phyloP scores from a whole-genome alignment of 78 protist genomes.

The Dictyostelium firmibasis region DNA sequence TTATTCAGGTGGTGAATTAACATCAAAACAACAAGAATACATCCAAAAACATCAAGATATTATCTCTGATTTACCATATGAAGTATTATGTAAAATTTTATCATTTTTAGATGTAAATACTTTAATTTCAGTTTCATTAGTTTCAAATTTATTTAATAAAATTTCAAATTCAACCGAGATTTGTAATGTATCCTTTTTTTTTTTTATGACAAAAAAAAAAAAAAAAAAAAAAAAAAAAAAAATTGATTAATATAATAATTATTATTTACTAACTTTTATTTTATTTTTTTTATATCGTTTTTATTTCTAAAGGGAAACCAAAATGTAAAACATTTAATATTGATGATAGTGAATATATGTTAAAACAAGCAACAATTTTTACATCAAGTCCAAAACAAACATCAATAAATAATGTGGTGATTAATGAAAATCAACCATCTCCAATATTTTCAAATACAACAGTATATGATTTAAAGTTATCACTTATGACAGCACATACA shows the following conservation, averaged over 20 bases:
- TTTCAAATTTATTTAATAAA: constrained; percentile 31
- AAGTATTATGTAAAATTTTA: constrained; percentile 12
- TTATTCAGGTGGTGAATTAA: neutral
- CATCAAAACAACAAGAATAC: constrained; percentile 15
- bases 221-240: no score
- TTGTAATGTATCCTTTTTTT: constrained; percentile 5
- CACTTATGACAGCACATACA: constrained; percentile 5
- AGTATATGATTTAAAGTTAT: neutral
- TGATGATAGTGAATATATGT: neutral
- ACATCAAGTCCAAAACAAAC: constrained; percentile 16
- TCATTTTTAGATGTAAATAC: neutral
- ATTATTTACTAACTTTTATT: neutral
- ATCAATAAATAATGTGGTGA: neutral
- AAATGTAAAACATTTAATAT: constrained; percentile 40
- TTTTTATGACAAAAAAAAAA: no score
- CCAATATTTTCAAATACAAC: constrained; percentile 9
- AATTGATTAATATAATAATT: no score
- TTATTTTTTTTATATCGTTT: neutral
- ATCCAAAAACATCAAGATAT: neutral
- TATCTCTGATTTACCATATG: constrained; percentile 39
- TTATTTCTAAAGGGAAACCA: constrained; percentile 61
- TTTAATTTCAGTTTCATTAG: neutral
- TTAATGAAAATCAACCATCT: neutral
- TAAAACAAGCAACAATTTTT: constrained; percentile 24
- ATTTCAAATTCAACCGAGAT: constrained; percentile 24